Evolutionary conservation across 257 asterid genomes (phyloP), one percentile per base, ranked within the genome.

Genomic region (Coffea canephora): DNA sequence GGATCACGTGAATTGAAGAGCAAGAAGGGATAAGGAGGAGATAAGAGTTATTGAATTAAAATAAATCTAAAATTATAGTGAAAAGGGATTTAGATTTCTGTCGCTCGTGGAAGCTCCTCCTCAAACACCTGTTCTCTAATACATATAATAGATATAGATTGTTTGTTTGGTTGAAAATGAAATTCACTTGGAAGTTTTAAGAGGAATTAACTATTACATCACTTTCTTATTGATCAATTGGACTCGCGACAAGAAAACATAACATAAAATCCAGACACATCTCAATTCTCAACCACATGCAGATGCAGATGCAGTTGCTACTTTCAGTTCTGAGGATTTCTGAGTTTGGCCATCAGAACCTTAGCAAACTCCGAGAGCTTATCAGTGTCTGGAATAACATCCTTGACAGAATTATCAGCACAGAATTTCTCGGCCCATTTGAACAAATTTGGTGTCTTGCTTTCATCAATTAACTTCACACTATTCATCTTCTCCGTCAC

Each of bases 351-450:
- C 48, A 78, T 69, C 6, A 75, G 15, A 12, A 71, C 13, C 85
- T 83, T 79, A 46, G 85, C 87, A 50, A 85, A 81, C 70, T 87
- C 91, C 12, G 79, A 13, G 36, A 92, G 92, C 77, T 85, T 87
- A 18, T 86, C 87, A 73, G 90, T 75, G 36, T 80, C 85, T 1
- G 92, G 93, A 84, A 91, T 69, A 62, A 91, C 85, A 78, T 85
- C 88, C 82, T 91, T 91, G 71, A 89, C 91, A 52, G 78, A 76
- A 27, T 6, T 43, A 65, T 89, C 80, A 27, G 80, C 78, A 80
- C 77, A 36, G 25, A 91, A 80, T 25, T 86, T 84, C 36, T 85
- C 81, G 18, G 90, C 86, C 97, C 93, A 92, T 77, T 76, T 77
- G 45, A 61, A 84, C 80, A 92, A 54, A 50, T 86, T 80, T 3